Evolutionary conservation across 2,329 filamentous ascomycete genomes (phyloP).

Genomic region (Trichocomaceae sp.): DNA sequence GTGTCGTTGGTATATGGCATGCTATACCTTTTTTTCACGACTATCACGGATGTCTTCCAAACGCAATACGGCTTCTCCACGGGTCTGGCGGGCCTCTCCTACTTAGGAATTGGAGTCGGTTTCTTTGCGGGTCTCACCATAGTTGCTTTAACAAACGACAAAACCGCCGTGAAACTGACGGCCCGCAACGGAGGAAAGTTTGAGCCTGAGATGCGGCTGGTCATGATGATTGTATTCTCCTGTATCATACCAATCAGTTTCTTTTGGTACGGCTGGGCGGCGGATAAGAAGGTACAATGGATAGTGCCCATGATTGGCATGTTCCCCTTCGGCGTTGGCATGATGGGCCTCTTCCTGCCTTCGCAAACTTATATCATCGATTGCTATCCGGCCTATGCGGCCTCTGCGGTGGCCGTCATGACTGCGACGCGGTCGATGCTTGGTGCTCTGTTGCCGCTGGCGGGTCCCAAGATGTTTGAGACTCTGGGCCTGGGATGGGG

Average conservation of each 20-base stretch:
- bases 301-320: constrained; percentile 53
- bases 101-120: constrained; percentile 45
- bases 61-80: constrained; percentile 46
- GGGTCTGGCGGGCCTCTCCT: constrained; percentile 41
- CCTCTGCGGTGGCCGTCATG: constrained; percentile 44
- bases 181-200: constrained; percentile 8
- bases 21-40: constrained; percentile 45
- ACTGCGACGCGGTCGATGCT: constrained; percentile 48
- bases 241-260: constrained; percentile 28
- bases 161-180: constrained; percentile 6
- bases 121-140: constrained; percentile 15
- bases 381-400: constrained; percentile 37
- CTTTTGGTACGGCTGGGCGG: constrained; percentile 50
- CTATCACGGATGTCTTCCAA: constrained; percentile 48
- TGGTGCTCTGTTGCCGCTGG: constrained; percentile 53
- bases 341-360: constrained; percentile 42
- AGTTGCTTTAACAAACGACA: constrained; percentile 12
- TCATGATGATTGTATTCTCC: constrained; percentile 7
- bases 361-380: constrained; percentile 56
- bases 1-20: constrained; percentile 44
- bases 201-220: constrained; percentile 14
- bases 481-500: constrained; percentile 42
- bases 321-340: constrained; percentile 45
- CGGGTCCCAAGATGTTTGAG: constrained; percentile 45
- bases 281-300: constrained; percentile 46